Evolutionary conservation across 768 basidiomycete genomes (phyloP), one percentile per base, ranked within the genome.

Genomic region (Lactarius tabidus): DNA sequence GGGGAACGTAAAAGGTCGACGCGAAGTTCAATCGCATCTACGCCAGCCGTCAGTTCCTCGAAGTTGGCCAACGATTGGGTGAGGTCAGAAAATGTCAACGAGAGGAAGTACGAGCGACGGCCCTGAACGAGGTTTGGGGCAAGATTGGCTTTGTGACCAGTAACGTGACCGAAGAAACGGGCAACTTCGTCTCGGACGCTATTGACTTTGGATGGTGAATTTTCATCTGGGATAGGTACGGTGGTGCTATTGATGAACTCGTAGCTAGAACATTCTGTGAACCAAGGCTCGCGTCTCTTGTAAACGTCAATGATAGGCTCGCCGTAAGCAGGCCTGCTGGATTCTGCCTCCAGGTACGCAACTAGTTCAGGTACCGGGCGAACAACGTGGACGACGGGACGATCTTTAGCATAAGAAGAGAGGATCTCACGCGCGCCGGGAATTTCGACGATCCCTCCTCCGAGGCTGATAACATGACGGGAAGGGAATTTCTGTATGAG

Each of bases 361-460:
- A 95, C 83, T 64, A 99, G 85, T 70, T 95, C 91, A 64, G 86
- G 84, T 36, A 93, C 76, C 38, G 91, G 87, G 17, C 97, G 84
- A 23, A 86, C 82, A 65, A 98, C 82, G 75, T 95, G 88, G 4
- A 98, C 89, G 14, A 99, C 91, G 7, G 87, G 85, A 5, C 91
- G 91, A 23, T 74, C 79, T 36, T 75, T 76, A 35, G 80, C 80
- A 74, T 91, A 95, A 20, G 80, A 75, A 74, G 86, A 82, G 65
- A 99, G 79, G 5, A 91, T 71, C 20, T 89, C 79, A 35, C 95
- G 81, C 15, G 93, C 90, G 48, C 79, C 82, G 1, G 87, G 81
- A 0, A 87, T 91, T 76, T 99, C 96, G 35, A 98, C 93, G 63
- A 98, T 87, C 0, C 96, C 96, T 4, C 97, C 97, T 3, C 97